Conservation (phyloP, 169 alveolate species). For the Plasmodium yoelii region DNA sequence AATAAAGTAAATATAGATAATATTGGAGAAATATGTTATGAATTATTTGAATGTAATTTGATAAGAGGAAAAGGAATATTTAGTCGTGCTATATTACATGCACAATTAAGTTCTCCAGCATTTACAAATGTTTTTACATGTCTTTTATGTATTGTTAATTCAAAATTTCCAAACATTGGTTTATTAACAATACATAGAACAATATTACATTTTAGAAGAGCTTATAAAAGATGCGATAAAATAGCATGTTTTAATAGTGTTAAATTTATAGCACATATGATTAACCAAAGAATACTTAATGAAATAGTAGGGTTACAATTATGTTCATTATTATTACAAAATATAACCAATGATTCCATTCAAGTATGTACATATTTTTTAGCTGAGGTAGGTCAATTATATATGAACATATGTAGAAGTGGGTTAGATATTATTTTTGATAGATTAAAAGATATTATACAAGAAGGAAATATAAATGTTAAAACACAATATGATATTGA, state of each 20-base stretch:
- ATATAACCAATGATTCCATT: conserved; percentile 97
- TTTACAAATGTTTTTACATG: conserved; percentile 97
- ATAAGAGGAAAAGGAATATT: conserved; percentile 98
- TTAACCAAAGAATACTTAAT: conserved; percentile 92
- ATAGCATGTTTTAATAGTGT: conserved; percentile 95
- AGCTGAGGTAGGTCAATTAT: conserved; percentile 95
- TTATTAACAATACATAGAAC: conserved; percentile 94
- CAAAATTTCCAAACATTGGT: conserved; percentile 98
- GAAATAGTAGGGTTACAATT: conserved; percentile 96
- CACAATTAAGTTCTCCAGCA: conserved; percentile 98
- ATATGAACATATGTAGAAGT: conserved; percentile 93
- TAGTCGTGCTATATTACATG: conserved; percentile 96
- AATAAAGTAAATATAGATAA: conserved; percentile 95
- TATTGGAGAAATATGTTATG: conserved; percentile 89
- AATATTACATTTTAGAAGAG: conserved; percentile 93
- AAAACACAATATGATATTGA: conserved; percentile 98
- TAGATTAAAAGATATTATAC: conserved; percentile 95
- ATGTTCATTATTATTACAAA: conserved; percentile 93
- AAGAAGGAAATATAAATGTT: conserved; percentile 95
- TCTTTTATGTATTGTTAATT: conserved; percentile 96
- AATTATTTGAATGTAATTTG: conserved; percentile 96
- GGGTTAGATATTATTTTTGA: conserved; percentile 96
- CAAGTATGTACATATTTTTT: conserved; percentile 94
- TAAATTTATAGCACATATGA: conserved; percentile 97
- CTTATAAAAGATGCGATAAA: conserved; percentile 94